Base-by-base conservation (phyloP, 805 yeast species). In the Suhomyces prunicola region DNA sequence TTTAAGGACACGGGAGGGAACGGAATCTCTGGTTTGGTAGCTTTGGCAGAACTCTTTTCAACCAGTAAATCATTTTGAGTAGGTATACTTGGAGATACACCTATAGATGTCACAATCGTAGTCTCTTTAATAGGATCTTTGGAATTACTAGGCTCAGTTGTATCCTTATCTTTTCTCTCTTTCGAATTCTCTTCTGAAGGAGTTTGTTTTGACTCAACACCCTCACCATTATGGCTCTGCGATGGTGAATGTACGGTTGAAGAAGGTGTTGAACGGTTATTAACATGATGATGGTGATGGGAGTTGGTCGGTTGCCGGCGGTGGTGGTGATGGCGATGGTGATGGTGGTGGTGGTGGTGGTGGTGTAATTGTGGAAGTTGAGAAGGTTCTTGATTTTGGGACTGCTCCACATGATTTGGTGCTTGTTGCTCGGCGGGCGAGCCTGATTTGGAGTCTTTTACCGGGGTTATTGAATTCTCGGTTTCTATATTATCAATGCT, bases 201-300 rank as follows among this genome's bases (percentile, higher is more conserved):
- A 5, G 15, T 6, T n/a, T 7, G 42, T 19, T 39, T 39, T 17
- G 42, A 17, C 24, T 39, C 42, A 15, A 10, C 15, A 36, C 41
- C 41, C 19, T 39, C 42, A 9, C 24, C 42, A 39, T 8, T 17
- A n/a, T 19, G 42, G 24, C 22, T 19, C 23, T 39, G 50, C 23
- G 31, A 31, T 31, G 48, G 48, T 27, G 42, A 17, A 1, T 39
- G 42, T 17, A 19, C 29, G 9, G 19, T 24, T 23, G 27, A 24
- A 10, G 44, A 12, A 19, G 13, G 13, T 6, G 46, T 31, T n/a
- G 46, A 42, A 15, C 44, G 47, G n/a, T 23, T 47, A 40, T 46
- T 48, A 15, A 55, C 54, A 40, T 58, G 63, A 39, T 55, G 62
- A n/a, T 61, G 59, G 41, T 56, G 61, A 33, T 57, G 63, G 13